A percentile compares a stretch with the other conserved stretches of the same genome.
Evolutionary conservation across 495 filamentous ascomycete species (phyloP).

Genomic region (Penicillium bialowiezense): DNA sequence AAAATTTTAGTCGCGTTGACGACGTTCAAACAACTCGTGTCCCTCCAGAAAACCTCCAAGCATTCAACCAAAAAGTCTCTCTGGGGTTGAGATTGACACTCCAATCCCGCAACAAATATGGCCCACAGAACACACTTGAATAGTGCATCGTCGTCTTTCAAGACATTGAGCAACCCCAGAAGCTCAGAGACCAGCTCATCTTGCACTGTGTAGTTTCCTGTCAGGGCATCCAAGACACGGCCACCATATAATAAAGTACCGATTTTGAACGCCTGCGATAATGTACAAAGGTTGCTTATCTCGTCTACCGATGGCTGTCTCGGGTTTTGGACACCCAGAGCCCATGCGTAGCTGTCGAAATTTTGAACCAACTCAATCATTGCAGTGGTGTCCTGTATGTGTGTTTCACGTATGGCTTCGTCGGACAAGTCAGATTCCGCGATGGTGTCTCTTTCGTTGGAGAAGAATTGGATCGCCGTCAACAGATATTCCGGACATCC

Average conservation of each 20-base stretch:
- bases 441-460: slow-evolving; percentile 31
- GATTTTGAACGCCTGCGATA: slow-evolving; percentile 30
- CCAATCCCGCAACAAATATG: slow-evolving; percentile 54
- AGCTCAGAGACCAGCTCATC: slow-evolving; percentile 43
- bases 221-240: slow-evolving; percentile 31
- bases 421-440: slow-evolving; percentile 5
- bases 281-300: slow-evolving; percentile 17
- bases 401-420: neutral
- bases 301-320: slow-evolving; percentile 21
- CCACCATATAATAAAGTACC: slow-evolving; percentile 31
- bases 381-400: slow-evolving; percentile 10
- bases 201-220: slow-evolving; percentile 8
- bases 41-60: slow-evolving; percentile 35
- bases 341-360: slow-evolving; percentile 39
- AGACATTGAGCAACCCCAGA: slow-evolving; percentile 36
- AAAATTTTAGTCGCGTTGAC: slow-evolving; percentile 33
- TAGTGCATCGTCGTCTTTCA: slow-evolving; percentile 43
- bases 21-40: slow-evolving; percentile 38
- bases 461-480: slow-evolving; percentile 31
- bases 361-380: slow-evolving; percentile 22
- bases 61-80: slow-evolving; percentile 25
- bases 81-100: slow-evolving; percentile 31
- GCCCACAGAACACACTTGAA: slow-evolving; percentile 60
- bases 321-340: slow-evolving; percentile 29
- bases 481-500: slow-evolving; percentile 41